Evolutionary conservation across 192 early-diverging fungal species (phyloP), one percentile per base, ranked within the genome.

Genomic region (Coemansia sp.): DNA sequence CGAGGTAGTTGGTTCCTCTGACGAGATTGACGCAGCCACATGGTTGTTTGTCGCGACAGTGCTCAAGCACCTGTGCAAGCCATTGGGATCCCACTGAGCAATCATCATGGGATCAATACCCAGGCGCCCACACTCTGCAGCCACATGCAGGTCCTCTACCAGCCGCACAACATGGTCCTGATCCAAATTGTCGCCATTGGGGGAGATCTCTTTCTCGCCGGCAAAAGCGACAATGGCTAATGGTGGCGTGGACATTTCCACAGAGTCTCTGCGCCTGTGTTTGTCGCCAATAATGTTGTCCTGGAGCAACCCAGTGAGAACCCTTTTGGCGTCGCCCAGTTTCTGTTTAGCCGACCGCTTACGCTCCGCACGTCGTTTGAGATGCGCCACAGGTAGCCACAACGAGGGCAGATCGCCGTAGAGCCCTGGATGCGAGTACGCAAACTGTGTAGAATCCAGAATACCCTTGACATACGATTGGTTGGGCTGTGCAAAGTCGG

Each of bases 401-500:
- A 79, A 12, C 19, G 70, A 73, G 0, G 76, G 76, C 14, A 79
- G 37, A 35, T 72, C 57, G 58, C 76, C 76, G 38, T 72, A 69
- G 8, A 79, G 53, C 0, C 70, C 76, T 22, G 76, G 76, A 26
- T 73, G 69, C 35, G 58, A n/a, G 33, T 79, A 79, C 8, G 55
- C 33, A 34, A 79, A 73, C 21, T 54, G 43, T n/a, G 76, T 79
- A 0, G 76, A 63, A 50, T 79, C 76, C 4, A 79, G 19, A 1
- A 79, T 38, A 0, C 76, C 76, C 3, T 29, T 8, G n/a, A 73
- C 22, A 11, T 60, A 65, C 15, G 76, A 65, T 46, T 60, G 61
- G 43, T 72, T 72, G 26, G 70, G 61, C 21, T 79, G 76, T 34
- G 70, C 37, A 35, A 79, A 79, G 37, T 79, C 70, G 0, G 76